Evolutionary conservation across 2,329 filamentous ascomycete species (phyloP).

Genomic region (Beauveria pseudobassiana): DNA sequence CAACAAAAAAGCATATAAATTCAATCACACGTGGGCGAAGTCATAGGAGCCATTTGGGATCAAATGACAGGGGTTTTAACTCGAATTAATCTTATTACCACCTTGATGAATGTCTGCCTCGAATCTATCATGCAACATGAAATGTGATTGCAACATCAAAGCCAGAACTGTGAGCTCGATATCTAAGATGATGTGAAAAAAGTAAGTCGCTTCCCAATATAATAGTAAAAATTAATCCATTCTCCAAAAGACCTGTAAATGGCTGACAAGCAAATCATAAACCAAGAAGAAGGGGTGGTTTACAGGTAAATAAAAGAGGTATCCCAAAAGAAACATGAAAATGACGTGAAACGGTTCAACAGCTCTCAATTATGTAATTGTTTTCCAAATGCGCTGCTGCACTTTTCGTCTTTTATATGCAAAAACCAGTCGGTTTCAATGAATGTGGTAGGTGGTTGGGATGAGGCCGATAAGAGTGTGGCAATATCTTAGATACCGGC

Average conservation of each 20-base stretch:
- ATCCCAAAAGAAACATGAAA: constrained; percentile 7
- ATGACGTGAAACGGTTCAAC: background rate
- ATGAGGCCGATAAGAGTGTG: background rate
- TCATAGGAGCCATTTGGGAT: too few relatives aligned
- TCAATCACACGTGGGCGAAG: too few relatives aligned
- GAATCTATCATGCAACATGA: constrained; percentile 10
- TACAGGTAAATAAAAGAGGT: constrained; percentile 5
- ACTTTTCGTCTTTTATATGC: constrained; percentile 1
- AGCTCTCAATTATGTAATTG: background rate
- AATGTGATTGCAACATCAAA: constrained; percentile 3
- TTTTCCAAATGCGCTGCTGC: background rate
- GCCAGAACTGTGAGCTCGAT: background rate
- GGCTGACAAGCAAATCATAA: background rate
- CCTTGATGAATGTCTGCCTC: constrained; percentile 3
- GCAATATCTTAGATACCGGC: constrained; percentile 31
- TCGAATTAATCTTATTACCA: constrained; percentile 2
- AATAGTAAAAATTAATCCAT: constrained; percentile 7
- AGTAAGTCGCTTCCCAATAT: constrained; percentile 8
- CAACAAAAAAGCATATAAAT: too few relatives aligned
- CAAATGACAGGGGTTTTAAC: background rate
- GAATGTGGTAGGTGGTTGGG: background rate
- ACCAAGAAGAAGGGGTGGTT: constrained; percentile 5
- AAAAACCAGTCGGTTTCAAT: constrained; percentile 2
- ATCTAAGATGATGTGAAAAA: background rate
- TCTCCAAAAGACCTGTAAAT: constrained; percentile 7